Percentiles rank a stretch among this genome's conserved stretches.
Evolutionary conservation across 2,329 filamentous ascomycete species (phyloP).

Genomic region (Juglanconis juglandina): DNA sequence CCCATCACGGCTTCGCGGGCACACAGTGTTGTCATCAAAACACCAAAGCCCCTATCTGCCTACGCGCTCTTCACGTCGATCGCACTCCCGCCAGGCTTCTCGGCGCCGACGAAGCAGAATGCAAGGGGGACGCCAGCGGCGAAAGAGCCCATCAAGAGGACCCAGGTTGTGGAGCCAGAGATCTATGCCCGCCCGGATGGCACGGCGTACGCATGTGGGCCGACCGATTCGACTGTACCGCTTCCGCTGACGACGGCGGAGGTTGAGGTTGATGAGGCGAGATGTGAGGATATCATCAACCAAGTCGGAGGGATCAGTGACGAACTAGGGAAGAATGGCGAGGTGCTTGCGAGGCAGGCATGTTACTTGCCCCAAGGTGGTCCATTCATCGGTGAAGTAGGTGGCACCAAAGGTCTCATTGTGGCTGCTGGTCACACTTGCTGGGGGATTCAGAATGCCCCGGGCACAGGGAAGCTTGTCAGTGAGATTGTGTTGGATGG

Average conservation of each 20-base stretch:
- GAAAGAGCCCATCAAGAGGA: slow-evolving; percentile 23
- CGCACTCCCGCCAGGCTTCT: slow-evolving; percentile 53
- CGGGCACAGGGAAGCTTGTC: slow-evolving; percentile 65
- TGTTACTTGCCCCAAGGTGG: slow-evolving; percentile 73
- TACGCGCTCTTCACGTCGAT: slow-evolving; percentile 72
- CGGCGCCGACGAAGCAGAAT: slow-evolving; percentile 27
- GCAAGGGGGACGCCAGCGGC: slow-evolving; percentile 3
- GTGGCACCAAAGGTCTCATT: slow-evolving; percentile 56
- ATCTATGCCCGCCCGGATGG: slow-evolving; percentile 74
- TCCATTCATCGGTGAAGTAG: slow-evolving; percentile 67
- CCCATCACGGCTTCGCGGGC: slow-evolving; percentile 40
- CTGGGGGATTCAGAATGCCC: slow-evolving; percentile 80
- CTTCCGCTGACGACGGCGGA: slow-evolving; percentile 60
- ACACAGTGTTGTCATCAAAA: slow-evolving; percentile 43
- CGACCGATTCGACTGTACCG: slow-evolving; percentile 59
- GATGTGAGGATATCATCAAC: slow-evolving; percentile 67
- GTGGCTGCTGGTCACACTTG: slow-evolving; percentile 75
- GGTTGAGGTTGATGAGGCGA: slow-evolving; percentile 60
- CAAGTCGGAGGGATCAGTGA: slow-evolving; percentile 54
- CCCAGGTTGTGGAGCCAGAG: slow-evolving; percentile 60
- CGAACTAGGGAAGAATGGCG: slow-evolving; percentile 52
- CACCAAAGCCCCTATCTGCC: slow-evolving; percentile 44
- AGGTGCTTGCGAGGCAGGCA: slow-evolving; percentile 64
- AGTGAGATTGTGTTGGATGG: slow-evolving; percentile 64
- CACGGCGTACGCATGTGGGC: slow-evolving; percentile 72